Base-by-base conservation (phyloP, 495 filamentous ascomycete species). In the Penicillium robsamsonii region DNA sequence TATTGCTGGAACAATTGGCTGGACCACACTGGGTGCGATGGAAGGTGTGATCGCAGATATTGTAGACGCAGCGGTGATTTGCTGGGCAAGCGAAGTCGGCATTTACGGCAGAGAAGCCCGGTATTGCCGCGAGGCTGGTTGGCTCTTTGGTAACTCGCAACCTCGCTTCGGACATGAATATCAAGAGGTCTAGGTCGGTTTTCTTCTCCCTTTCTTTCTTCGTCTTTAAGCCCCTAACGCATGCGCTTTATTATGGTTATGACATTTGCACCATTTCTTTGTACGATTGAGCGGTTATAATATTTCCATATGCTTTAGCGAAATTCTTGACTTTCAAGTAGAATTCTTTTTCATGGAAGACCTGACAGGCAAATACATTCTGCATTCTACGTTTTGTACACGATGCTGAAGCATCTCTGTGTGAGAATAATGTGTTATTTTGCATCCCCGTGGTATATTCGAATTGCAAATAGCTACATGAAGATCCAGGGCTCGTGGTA, bases 1-100 rank as follows among this genome's bases (percentile, higher is more conserved):
- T 53, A 85, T 97, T 57, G 92, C 94, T 13, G 90, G 88, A 33
- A 87, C 90, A 47, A 97, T 98, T 59, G 94, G 94, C 9, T 98
- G 94, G 91, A 92, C 89, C 20, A 85, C 97, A 4, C 70, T 98
- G 46, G 94, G 94, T n/a, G 89, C 93, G 2, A 94, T 96, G 76
- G 94, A 98, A 70, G 91, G 92, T 13, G 88, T 96, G 31, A 77
- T 98, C 43, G 88, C 89, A 42, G 92, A 91, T 29, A 91, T 98
- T 33, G 84, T 98, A 8, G 94, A 98, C 77, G 94, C 90, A 11
- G 85, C 87, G 17, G 82, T 97, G 29, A 86, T 98, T 17, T 98
- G 94, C 75, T 97, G 95, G 82, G 90, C 87, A 30, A 96, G 89
- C 64, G 92, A 96, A 71, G 84, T 85, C 50, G 84, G 89, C 4